Base-by-base conservation (phyloP, 2,329 filamentous ascomycete species). In the Polychaeton citri region DNA sequence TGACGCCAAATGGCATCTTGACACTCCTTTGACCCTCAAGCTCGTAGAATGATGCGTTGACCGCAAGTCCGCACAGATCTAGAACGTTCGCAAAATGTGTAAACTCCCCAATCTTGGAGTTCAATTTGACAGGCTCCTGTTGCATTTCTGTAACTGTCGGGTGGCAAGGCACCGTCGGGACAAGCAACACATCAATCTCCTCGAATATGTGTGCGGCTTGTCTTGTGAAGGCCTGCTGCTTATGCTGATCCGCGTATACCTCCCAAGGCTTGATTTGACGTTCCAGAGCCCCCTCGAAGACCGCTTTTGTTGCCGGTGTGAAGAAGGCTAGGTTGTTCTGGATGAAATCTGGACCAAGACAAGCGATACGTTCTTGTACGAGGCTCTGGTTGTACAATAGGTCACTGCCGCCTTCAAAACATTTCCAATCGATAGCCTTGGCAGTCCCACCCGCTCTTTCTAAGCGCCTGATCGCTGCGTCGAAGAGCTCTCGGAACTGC, bases 61-160 rank as follows among this genome's bases (percentile, higher is more conserved):
- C 59, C 1, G 68, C 62, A 7, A 72, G 45, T 2, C 66, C 70
- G 26, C 65, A 67, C 45, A 74, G 61, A 50, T 77, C 72, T 13
- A 77, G 51, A 19, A 77, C 69, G 44, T 77, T 77, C 12, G 66
- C 74, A 46, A 70, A 75, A 46, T 76, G 73, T 0, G 72, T 74
- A 38, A 74, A 76, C 26, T 62, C 66, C 5, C 71, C 70, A 5
- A 74, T 48, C 3, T 61, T 52, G 3, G 68, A 68, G 44, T 77
- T 77, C 46, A 69, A 63, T 12, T 51, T 53, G 16, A 77, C 60
- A 0, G 72, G 72, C 30, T 73, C 66, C 2, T 53, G 53, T 1
- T 61, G 54, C 32, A 77, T 60, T 39, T 72, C 62, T 13, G 63
- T 57, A 3, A 74, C 61, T 0, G 65, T 72, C 26, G 73, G 72